Evolutionary conservation across 1,284 basidiomycete genomes (phyloP), one percentile per base, ranked within the genome.

Genomic region (Volvariella volvacea): DNA sequence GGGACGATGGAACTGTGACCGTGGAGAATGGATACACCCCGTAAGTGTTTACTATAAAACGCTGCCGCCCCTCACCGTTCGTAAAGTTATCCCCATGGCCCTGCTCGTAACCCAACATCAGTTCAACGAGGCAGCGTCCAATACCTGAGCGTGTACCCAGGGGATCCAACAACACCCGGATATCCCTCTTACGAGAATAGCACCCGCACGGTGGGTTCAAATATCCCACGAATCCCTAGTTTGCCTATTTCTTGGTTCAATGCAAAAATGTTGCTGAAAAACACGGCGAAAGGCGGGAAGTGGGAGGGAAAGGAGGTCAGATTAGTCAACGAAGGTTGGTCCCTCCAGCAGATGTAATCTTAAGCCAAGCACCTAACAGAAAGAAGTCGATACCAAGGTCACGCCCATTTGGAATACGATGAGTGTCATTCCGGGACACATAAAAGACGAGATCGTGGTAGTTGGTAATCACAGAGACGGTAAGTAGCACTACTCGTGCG

Each of bases 41-140:
- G 31, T 88, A 21, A 34, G 36, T 25, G 16, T n/a, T 14, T 20
- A 25, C 22, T 28, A 17, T 36, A 12, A 7, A 31, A 12, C 25
- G 31, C 20, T 21, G 10, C 19, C 36, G 21, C 39, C 10, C 47
- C 21, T 14, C 10, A 17, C 8, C 12, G 39, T 15, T 28, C n/a
- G 32, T 36, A 9, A 28, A 59, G 57, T 19, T 59, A 95, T 59
- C 94, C 93, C 0, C 67, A 78, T 20, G 92, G 93, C 0, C 91
- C 92, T 17, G 92, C 91, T 31, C 76, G 89, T 36, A 88, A 92
- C 61, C 88, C 87, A 0, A 82, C 78, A 3, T 76, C 85, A 1
- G 83, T 94, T 7, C 85, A 97, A 62, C 79, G 93, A 38, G 94
- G 93, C 12, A 86, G 82, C 22, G 92, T 92, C 1, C 87, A 92